Conservation (phyloP, 148 eudicot species). For the Vaccinium myrtillus region DNA sequence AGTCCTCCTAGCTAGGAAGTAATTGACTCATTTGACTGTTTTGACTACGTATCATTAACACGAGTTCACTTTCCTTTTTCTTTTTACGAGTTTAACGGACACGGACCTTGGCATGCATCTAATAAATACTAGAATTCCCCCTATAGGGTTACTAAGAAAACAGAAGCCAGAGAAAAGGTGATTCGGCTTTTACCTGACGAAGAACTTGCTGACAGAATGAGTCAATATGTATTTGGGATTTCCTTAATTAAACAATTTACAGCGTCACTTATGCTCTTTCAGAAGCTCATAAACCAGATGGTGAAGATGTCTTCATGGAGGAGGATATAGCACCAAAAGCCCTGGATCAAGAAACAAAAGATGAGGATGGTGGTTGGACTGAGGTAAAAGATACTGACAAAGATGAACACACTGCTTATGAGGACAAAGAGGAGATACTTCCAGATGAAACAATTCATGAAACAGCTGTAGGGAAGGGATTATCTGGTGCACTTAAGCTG, state of each 20-base stretch:
- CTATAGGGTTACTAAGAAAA: no score
- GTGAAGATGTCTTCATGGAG: constrained; percentile 95
- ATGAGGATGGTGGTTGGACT: constrained; percentile 58
- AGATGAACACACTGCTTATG: constrained; percentile 37
- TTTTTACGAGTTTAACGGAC: no score
- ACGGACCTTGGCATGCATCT: no score
- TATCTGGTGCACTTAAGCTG: constrained; percentile 67
- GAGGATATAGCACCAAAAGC: constrained; percentile 68
- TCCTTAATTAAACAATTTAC: constrained; percentile 9
- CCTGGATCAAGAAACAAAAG: constrained; percentile 41
- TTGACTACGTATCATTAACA: neutral
- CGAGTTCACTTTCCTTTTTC: no score
- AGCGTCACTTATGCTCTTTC: constrained; percentile 29
- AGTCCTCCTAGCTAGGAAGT: neutral
- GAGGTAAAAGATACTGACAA: constrained; percentile 47
- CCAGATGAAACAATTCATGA: constrained; percentile 85
- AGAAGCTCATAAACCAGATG: constrained; percentile 65
- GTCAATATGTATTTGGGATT: neutral
- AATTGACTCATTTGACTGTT: neutral
- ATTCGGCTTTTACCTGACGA: no score
- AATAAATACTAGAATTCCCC: no score
- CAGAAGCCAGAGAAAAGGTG: no score
- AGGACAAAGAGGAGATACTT: constrained; percentile 48
- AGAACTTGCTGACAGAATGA: no score
- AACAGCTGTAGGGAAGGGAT: constrained; percentile 81